phyloP scores from a whole-genome alignment of 805 yeast species.

The Lachancea fermentati region DNA sequence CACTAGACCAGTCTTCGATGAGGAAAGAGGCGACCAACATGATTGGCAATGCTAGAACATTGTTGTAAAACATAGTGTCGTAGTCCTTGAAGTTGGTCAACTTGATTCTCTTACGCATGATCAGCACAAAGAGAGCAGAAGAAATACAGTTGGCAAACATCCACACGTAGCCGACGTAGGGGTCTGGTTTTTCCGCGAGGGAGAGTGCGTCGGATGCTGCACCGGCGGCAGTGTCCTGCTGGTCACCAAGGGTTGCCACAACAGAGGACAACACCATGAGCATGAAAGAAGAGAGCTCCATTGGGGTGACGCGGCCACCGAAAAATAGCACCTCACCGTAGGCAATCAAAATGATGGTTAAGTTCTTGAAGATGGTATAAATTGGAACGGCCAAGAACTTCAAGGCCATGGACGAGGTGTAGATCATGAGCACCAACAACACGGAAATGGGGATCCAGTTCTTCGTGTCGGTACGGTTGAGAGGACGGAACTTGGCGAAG shows the following conservation, averaged over 20 bases:
- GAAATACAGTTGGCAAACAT: slow-evolving; percentile 93
- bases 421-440: slow-evolving; percentile 86
- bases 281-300: slow-evolving; percentile 83
- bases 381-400: slow-evolving; percentile 90
- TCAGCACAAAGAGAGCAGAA: slow-evolving; percentile 86
- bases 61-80: slow-evolving; percentile 98
- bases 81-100: slow-evolving; percentile 93
- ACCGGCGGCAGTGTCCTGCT: slow-evolving; percentile 30
- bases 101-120: slow-evolving; percentile 97
- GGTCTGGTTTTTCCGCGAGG: slow-evolving; percentile 31
- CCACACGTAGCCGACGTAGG: slow-evolving; percentile 86
- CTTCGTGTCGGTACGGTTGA: slow-evolving; percentile 82
- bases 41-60: slow-evolving; percentile 87
- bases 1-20: slow-evolving; percentile 90
- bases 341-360: slow-evolving; percentile 93
- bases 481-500: slow-evolving; percentile 78
- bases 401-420: slow-evolving; percentile 92
- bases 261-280: slow-evolving; percentile 95
- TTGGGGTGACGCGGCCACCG: slow-evolving; percentile 83
- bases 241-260: slow-evolving; percentile 89
- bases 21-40: slow-evolving; percentile 67
- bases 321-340: slow-evolving; percentile 98
- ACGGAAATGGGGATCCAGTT: slow-evolving; percentile 95
- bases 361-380: slow-evolving; percentile 95
- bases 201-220: slow-evolving; percentile 26